Percentiles rank a stretch among this genome's conserved stretches.
Conservation (phyloP, 2,329 filamentous ascomycete genomes). For the Diaporthe nobilis region DNA sequence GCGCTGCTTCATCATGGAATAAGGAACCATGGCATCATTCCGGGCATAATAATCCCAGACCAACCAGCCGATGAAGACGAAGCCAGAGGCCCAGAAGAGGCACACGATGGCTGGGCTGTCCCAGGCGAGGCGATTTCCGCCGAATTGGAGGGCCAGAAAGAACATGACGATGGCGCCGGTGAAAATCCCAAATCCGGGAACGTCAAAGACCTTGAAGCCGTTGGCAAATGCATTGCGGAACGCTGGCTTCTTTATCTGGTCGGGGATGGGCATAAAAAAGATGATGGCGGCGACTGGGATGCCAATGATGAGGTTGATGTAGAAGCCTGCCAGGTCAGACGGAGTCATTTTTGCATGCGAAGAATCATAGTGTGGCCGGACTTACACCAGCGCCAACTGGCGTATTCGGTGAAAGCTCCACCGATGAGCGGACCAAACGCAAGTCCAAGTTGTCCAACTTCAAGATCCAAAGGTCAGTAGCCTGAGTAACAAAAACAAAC, state of each 20-base stretch:
- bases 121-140: neutral
- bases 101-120: neutral
- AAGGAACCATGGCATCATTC: neutral
- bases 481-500: neutral
- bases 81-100: neutral
- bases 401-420: neutral
- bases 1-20: neutral
- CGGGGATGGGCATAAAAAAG: neutral
- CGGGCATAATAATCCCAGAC: neutral
- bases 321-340: neutral
- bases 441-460: neutral
- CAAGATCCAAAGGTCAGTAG: neutral
- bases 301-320: neutral
- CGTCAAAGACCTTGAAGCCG: neutral
- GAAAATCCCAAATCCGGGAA: neutral
- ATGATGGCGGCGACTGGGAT: neutral
- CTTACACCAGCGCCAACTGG: slow-evolving; percentile 1
- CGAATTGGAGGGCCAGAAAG: neutral
- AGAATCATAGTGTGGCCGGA: neutral
- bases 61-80: neutral
- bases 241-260: neutral
- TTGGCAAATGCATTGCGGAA: neutral
- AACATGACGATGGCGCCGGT: neutral
- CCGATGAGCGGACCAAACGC: neutral
- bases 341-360: neutral